Evolutionary conservation across 768 basidiomycete genomes (phyloP).

Genomic region (Termitomyces sp.): DNA sequence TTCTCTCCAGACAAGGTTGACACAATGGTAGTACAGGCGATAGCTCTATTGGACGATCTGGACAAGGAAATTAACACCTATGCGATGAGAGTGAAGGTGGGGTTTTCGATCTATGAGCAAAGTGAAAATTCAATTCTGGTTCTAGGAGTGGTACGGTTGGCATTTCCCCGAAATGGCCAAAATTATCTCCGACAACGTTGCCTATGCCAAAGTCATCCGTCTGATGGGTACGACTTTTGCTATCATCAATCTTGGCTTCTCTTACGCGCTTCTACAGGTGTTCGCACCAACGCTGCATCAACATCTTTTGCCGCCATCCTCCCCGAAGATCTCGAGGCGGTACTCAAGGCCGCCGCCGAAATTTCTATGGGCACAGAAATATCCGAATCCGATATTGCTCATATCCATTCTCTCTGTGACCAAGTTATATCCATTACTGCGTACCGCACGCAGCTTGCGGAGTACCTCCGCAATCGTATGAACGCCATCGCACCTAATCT

Average conservation of each 20-base stretch:
- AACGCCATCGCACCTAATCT: slow-evolving; percentile 96
- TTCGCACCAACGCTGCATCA: slow-evolving; percentile 87
- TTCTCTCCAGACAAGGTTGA: slow-evolving; percentile 99
- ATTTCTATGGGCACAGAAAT: slow-evolving; percentile 99
- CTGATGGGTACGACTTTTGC: slow-evolving; percentile 64
- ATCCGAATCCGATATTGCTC: slow-evolving; percentile 92
- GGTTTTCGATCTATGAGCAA: slow-evolving; percentile 12
- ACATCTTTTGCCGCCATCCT: slow-evolving; percentile 88
- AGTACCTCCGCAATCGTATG: slow-evolving; percentile 98
- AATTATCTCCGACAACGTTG: slow-evolving; percentile 95
- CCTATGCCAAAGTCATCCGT: slow-evolving; percentile 92
- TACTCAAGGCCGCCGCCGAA: slow-evolving; percentile 93
- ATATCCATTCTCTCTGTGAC: slow-evolving; percentile 95
- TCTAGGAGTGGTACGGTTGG: slow-evolving; percentile 99
- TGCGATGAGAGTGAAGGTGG: slow-evolving; percentile 96
- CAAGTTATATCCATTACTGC: slow-evolving; percentile 96
- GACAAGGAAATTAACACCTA: slow-evolving; percentile 99
- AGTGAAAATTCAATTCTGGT: background rate
- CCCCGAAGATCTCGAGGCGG: slow-evolving; percentile 94
- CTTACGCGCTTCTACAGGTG: slow-evolving; percentile 42
- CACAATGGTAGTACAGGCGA: slow-evolving; percentile 99
- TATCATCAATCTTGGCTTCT: background rate
- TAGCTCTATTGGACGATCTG: slow-evolving; percentile 93
- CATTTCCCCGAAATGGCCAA: slow-evolving; percentile 99
- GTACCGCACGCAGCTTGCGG: slow-evolving; percentile 91